Evolutionary conservation across 2,329 filamentous ascomycete species (phyloP).

Genomic region (Aspergillus ochraceoroseus): DNA sequence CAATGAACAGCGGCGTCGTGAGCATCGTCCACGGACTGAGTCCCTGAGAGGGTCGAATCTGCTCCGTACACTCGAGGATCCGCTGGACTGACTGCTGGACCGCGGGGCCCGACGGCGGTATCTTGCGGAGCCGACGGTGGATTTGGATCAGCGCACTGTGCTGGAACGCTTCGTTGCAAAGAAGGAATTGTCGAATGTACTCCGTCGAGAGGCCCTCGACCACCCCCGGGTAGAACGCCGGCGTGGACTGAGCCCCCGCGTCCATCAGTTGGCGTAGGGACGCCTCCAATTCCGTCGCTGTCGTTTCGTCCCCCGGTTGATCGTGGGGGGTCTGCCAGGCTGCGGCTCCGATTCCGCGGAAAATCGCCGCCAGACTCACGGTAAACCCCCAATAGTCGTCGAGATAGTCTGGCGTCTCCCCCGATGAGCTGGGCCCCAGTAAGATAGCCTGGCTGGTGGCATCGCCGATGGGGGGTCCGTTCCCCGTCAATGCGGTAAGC

Average conservation of each 20-base stretch:
- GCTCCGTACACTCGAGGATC: conserved; percentile 39
- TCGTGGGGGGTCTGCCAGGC: conserved; percentile 31
- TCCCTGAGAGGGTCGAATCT: conserved; percentile 38
- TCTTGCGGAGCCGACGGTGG: conserved; percentile 35
- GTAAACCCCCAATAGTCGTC: conserved; percentile 45
- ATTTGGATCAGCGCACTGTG: conserved; percentile 44
- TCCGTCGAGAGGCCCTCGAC: conserved; percentile 31
- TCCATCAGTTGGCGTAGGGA: conserved; percentile 35
- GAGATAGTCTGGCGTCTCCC: conserved; percentile 31
- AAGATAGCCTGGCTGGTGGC: conserved; percentile 17
- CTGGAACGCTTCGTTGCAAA: conserved; percentile 44
- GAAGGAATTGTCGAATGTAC: conserved; percentile 34
- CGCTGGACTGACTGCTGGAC: conserved; percentile 37
- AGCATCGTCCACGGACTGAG: conserved; percentile 43
- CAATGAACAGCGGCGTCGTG: conserved; percentile 44
- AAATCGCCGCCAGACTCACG: conserved; percentile 36
- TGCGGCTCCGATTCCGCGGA: conserved; percentile 38
- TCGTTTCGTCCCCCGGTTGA: conserved; percentile 7
- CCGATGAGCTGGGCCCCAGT: conserved; percentile 12
- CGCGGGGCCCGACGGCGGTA: conserved; percentile 27
- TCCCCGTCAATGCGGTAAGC: conserved; percentile 39
- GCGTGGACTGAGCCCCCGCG: conserved; percentile 26
- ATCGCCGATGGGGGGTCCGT: conserved; percentile 35
- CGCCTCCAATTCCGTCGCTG: conserved; percentile 32
- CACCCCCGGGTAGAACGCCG: conserved; percentile 37